Base-by-base conservation (phyloP, 1,284 basidiomycete genomes). In the Exobasidium cylindrosporum region DNA sequence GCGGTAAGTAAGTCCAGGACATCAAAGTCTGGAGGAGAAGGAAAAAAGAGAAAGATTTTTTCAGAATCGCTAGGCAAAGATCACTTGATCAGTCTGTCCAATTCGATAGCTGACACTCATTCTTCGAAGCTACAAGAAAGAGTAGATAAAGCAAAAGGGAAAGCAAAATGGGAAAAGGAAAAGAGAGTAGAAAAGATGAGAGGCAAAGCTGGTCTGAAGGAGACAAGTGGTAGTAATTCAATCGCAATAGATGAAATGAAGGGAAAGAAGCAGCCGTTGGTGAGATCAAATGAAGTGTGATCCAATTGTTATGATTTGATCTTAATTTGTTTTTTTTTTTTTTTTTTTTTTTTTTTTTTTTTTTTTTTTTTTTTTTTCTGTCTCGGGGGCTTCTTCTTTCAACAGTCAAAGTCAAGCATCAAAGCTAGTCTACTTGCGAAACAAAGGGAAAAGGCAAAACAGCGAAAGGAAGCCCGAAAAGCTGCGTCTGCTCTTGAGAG, bases 141-240 rank as follows among this genome's bases (percentile, higher is more conserved):
- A 29, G 53, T 44, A 3, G 32, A 44, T 44, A 35, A 32, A 35
- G 53, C 53, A 28, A 55, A 35, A 28, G 47, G 30, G n/a, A 55
- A 44, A 35, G 24, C n/a, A 24, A 21, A 26, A 14, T 44, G 40
- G 53, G 30, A 30, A 3, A 55, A 55, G 30, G 53, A 55, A 29
- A 44, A 35, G 32, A 50, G 26, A 24, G 47, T 50, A 21, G 24
- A 24, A 21, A 50, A 24, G 47, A 24, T 31, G 5, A 50, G 26
- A 28, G 26, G 47, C n/a, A 50, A 50, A 28, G 26, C n/a, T 50
- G 47, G 47, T 21, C 13, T 50, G 47, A 50, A 50, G 14, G 21
- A 5, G 2, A 24, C n/a, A 24, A n/a, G n/a, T n/a, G 21, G 26
- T 21, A 26, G 26, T 50, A 28, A 50, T 28, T 14, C 13, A 24